Base-by-base conservation (phyloP, 805 yeast species). In the Clavispora phyllophila region DNA sequence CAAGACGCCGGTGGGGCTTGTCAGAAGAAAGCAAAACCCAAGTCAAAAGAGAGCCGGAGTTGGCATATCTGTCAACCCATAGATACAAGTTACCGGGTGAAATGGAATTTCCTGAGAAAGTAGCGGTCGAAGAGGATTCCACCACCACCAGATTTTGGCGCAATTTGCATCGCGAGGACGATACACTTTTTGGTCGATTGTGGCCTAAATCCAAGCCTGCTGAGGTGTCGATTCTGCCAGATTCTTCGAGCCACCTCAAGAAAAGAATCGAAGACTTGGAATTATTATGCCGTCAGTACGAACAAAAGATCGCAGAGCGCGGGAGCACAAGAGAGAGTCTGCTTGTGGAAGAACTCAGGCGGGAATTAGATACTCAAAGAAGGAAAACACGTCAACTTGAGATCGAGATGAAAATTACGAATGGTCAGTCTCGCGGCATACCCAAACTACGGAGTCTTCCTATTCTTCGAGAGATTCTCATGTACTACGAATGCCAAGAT, bases 241-340 rank as follows among this genome's bases (percentile, higher is more conserved):
- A 29, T 17, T 3, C 18, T 8, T 29, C 33, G 13, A 17, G 10
- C 20, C 19, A 10, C 33, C 33, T 29, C 20, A 8, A 31, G 22
- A 37, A 42, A 12, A 27, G 28, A 15, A 22, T 38, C 1, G 28
- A 34, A n/a, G 14, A 25, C 13, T 34, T 38, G 10, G 45, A 42
- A 24, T n/a, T 20, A 4, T 13, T 38, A 18, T 38, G 40, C 15
- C 20, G 15, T 15, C 40, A 28, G 10, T 42, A 42, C 27, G 44
- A 41, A 19, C 18, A 29, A 14, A 28, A 36, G 14, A 5, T 23
- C 10, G 20, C 29, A 18, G 20, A 15, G 33, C 12, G 20, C 3
- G 13, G 20, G 2, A 9, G 2, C 15, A 9, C 33, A 7, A 9
- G 20, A 15, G 33, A 27, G 2, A 27, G 31, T 8, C 17, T 5